Evolutionary conservation across 1,139 yeast species (phyloP), one percentile per base, ranked within the genome.

Genomic region (Sugiyamaella paludigena): DNA sequence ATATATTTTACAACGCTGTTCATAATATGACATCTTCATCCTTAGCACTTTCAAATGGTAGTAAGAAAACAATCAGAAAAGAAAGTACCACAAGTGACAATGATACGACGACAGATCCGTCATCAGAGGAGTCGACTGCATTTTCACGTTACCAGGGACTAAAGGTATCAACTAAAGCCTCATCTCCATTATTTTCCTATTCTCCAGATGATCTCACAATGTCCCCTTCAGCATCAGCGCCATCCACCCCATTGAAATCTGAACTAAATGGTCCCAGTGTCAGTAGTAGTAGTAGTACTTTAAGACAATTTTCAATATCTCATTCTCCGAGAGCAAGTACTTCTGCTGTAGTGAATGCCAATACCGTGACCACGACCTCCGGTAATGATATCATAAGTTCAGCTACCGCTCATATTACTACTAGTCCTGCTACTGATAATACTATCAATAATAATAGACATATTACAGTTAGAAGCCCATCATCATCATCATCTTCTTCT

Each of bases 1-100:
- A 42, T 34, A 35, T 40, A 10, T 42, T 42, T 29, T 42, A 42
- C 27, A 40, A 42, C n/a, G 45, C 45, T 27, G 36, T 40, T 12
- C 35, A 42, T 16, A 35, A 19, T 27, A 35, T 19, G 24, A 19
- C 24, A 19, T 19, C 24, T 19, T 19, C 24, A 19, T 19, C 24
- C 5, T 19, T 19, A 19, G 24, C 24, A 5, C 24, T 19, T 19
- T 19, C 24, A 6, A 42, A 39, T n/a, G 45, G 36, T 28, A 32
- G 38, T 5, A 39, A 30, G 8, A 39, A 10, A 16, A 31, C 13
- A 10, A 13, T 28, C 29, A 29, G 33, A 33, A 7, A 36, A 40
- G n/a, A 28, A 15, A 15, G 27, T 8, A 24, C 43, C 15, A 4
- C 36, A 40, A 15, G 29, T 19, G 30, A 6, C 29, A 33, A 12